A percentile compares a stretch with the other conserved stretches of the same genome.
Conservation (phyloP, 331 rosid species). For the Quercus lobata region DNA sequence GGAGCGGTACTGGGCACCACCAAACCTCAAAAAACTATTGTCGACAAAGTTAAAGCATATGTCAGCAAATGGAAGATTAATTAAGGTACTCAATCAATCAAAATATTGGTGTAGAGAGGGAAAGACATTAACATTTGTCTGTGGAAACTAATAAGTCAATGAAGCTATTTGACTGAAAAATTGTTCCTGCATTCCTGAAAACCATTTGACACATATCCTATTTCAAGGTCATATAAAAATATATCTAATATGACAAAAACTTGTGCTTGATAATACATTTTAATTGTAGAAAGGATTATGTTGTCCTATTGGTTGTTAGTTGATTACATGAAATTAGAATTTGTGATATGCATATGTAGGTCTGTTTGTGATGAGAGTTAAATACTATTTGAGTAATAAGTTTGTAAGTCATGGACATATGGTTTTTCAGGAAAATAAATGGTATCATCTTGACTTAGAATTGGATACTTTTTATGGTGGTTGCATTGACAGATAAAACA, state of each 20-base stretch:
- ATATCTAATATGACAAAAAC: slow-evolving; percentile 1
- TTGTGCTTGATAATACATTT: neutral
- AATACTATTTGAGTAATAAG: neutral
- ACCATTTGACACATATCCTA: neutral
- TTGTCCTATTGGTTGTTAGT: neutral
- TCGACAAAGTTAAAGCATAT: slow-evolving; percentile 78
- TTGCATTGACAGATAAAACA: slow-evolving; percentile 63
- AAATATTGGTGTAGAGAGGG: slow-evolving; percentile 5
- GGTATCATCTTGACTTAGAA: slow-evolving; percentile 10
- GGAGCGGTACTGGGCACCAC: slow-evolving; percentile 79
- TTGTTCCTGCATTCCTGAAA: slow-evolving; percentile 3
- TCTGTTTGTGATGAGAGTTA: slow-evolving; percentile 4
- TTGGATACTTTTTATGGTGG: slow-evolving; percentile 11
- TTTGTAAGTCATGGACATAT: neutral
- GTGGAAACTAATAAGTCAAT: slow-evolving; percentile 10
- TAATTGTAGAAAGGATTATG: neutral
- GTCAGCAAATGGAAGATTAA: slow-evolving; percentile 66
- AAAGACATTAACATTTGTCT: neutral
- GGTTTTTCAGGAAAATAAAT: slow-evolving; percentile 1
- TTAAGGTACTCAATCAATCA: slow-evolving; percentile 53
- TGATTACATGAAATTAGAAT: neutral
- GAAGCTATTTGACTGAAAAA: slow-evolving; percentile 2
- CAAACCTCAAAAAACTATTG: slow-evolving; percentile 69
- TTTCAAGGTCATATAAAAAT: slow-evolving; percentile 14
- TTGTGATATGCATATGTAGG: slow-evolving; percentile 1